Evolutionary conservation across 495 filamentous ascomycete genomes (phyloP).

Genomic region (Ramalina peruviana): DNA sequence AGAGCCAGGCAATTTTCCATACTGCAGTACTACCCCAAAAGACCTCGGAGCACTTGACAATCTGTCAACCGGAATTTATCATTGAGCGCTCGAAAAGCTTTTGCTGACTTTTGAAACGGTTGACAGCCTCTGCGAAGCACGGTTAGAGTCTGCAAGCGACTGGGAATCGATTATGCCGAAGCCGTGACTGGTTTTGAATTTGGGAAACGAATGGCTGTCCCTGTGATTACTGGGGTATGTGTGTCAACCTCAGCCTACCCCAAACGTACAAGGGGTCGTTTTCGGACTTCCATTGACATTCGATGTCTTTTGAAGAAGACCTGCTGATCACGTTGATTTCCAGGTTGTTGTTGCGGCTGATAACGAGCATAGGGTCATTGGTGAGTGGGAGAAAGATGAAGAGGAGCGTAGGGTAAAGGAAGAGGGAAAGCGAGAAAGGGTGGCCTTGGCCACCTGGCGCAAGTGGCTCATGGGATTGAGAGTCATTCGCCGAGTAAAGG

Average conservation of each 20-base stretch:
- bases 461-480: constrained; percentile 76
- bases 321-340: no score
- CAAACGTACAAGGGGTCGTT: no score
- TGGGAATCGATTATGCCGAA: constrained; percentile 83
- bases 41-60: no score
- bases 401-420: constrained; percentile 65
- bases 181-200: constrained; percentile 97
- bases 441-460: constrained; percentile 64
- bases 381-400: constrained; percentile 73
- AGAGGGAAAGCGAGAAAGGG: constrained; percentile 65
- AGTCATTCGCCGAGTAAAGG: constrained; percentile 62
- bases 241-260: no score
- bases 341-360: constrained; percentile 65
- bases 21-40: no score
- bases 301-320: no score
- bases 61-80: no score
- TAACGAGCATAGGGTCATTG: constrained; percentile 57
- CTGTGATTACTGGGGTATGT: constrained; percentile 62
- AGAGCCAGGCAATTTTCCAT: no score
- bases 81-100: no score
- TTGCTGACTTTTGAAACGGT: no score
- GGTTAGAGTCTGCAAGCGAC: constrained; percentile 62
- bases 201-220: constrained; percentile 79
- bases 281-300: no score
- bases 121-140: constrained; percentile 49